Evolutionary conservation across 129 eudicot genomes (phyloP), one percentile per base, ranked within the genome.

Genomic region (Chrysanthemum makinoi): DNA sequence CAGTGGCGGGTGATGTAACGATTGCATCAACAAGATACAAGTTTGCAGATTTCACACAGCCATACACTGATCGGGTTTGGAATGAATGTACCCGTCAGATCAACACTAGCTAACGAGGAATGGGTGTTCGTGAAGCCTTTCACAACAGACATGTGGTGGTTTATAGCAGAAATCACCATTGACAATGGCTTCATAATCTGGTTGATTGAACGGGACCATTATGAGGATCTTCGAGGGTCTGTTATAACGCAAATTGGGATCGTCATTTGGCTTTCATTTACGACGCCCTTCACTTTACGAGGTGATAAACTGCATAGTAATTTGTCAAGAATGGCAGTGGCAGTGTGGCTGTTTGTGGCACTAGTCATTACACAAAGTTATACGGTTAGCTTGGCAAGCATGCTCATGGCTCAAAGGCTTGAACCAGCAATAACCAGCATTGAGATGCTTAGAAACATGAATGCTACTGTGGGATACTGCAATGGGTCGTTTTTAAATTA

Each of bases 51-150:
- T 86, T 86, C 77, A 86, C 87, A 0, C 83, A 80, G 16, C 91
- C 91, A 2, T 86, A 70, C 71, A 77, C 83, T 0, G 84, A 86
- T 83, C 91, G 14, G 91, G 91, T 22, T 72, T 86, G 80, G 80
- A 83, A 80, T 86, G 88, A 52, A 83, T 14, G 87, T 83, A 2
- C 79, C 77, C 2, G 73, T 80, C 24, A 77, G 75, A 65, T 61
- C 80, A 22, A 61, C 16, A 65, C 10, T 77, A 69, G 47, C 75
- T 2, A 75, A 80, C 22, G 75, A 70, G 72, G 75, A 79, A 72
- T 86, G 87, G 87, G 74, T 86, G 52, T 86, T 86, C 70, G n/a
- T 83, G 73, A 78, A 83, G 79, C 86, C 91, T 55, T 86, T 86
- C 65, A 80, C 85, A 2, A 1, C 51, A 44, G 69, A 71, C 71